Base-by-base conservation (phyloP, 2,329 filamentous ascomycete species). In the Penicillium sp. region DNA sequence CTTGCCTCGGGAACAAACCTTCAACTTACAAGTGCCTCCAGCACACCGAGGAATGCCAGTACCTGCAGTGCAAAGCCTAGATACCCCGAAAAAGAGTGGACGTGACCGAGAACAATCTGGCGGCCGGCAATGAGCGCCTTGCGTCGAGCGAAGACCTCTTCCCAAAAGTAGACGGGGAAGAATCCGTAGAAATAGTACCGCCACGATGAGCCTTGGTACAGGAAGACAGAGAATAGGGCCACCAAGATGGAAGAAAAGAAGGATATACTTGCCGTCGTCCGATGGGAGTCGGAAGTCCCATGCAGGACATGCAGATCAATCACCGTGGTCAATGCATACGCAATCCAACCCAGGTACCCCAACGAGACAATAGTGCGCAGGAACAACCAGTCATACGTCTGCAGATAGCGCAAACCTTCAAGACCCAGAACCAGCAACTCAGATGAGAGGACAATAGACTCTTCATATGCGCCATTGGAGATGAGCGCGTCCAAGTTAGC, bases 321-420 rank as follows among this genome's bases (percentile, higher is more conserved):
- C 42, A 97, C 90, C 0, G 87, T 95, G 0, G 89, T 93, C 44
- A 95, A 75, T 1, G 91, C 89, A 69, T 91, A 98, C 1, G 87
- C 86, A 65, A 97, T 95, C 92, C 92, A 98, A 18, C 93, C 93
- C 6, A 97, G 74, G 64, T 97, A 98, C 15, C 93, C 93, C 10
- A 87, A 67, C 1, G 93, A 96, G 52, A 98, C 87, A 43, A 98
- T 78, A 1, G 89, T 87, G 52, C 93, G 81, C 31, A 98, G 75
- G 72, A 98, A 98, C 2, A 98, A 78, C 93, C 93, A 98, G 73
- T 98, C 93, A 63, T 98, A 98, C 0, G 91, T 98, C 70, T 98
- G 93, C 24, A 98, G 79, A 67, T 98, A 98, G 44, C 93, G 82
- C 52, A 98, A 75, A 6, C 93, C 93, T 53, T 89, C 81, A 1